A percentile compares a stretch with the other conserved stretches of the same genome.
Evolutionary conservation across 169 alveolate species (phyloP).

Genomic region (Cryptosporidium tyzzeri): DNA sequence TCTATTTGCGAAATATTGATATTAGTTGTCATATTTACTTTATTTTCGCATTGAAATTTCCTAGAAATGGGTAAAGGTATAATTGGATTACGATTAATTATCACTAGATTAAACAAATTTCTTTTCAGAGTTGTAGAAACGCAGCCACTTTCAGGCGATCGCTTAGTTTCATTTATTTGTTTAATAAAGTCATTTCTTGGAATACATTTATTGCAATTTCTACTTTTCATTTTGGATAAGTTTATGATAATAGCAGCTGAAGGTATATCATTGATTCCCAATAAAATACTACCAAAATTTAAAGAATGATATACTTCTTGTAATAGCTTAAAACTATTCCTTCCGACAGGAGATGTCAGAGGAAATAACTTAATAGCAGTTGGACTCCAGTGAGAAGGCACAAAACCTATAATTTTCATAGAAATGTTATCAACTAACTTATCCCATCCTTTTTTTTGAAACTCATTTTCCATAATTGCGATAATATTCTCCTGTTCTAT

Average conservation of each 20-base stretch:
- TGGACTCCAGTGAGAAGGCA: conserved; percentile 55
- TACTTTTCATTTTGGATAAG: background rate
- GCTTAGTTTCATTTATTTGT: background rate
- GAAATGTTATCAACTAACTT: conserved; percentile 23
- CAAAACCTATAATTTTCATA: conserved; percentile 11
- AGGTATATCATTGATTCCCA: conserved; percentile 36
- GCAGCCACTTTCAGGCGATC: background rate
- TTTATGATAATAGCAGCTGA: background rate
- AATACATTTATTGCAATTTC: background rate
- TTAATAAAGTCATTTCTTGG: background rate
- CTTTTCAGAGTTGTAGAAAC: background rate
- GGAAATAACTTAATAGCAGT: conserved; percentile 37
- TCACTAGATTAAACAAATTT: conserved; percentile 16
- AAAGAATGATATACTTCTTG: background rate
- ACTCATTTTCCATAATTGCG: conserved; percentile 22
- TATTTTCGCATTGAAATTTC: conserved; percentile 28
- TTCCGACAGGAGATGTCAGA: conserved; percentile 56
- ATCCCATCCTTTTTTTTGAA: conserved; percentile 1
- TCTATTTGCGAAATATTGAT: background rate
- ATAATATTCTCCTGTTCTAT: conserved; percentile 37
- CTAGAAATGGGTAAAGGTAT: conserved; percentile 54
- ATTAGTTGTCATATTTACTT: conserved; percentile 7
- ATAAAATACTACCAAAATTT: conserved; percentile 20
- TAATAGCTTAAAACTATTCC: background rate
- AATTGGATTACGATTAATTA: conserved; percentile 35